These are phyloP conservation scores for Heliocybe sulcata DNA, from an alignment of 1,284 basidiomycete genomes.

Conservation along the genomic window DNA sequence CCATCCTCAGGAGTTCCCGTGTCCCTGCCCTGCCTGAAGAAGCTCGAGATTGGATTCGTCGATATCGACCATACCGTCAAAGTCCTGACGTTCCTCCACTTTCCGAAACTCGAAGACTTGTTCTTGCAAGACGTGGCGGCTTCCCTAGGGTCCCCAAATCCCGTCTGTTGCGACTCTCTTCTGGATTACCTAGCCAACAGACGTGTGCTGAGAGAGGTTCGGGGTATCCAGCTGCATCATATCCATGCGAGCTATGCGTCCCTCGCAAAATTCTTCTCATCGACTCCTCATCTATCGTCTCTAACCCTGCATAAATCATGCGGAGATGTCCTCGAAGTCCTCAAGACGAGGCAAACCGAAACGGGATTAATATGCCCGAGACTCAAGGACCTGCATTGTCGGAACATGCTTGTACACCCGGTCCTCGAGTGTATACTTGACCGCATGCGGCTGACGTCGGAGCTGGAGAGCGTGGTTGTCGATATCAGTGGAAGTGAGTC, in stretches of 20 bases:
- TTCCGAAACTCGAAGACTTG: conserved; percentile 31
- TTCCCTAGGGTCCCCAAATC: conserved; percentile 21
- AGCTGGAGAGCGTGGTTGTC: not conserved
- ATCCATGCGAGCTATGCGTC: not conserved
- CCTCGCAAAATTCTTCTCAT: not conserved
- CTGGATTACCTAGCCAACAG: conserved; percentile 14
- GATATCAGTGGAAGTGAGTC: not conserved
- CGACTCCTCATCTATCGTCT: not conserved
- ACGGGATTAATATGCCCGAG: not conserved
- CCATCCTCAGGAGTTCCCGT: not conserved
- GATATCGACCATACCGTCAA: conserved; percentile 11
- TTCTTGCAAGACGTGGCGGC: conserved; percentile 36
- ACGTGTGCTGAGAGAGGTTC: not conserved
- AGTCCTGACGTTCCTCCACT: conserved; percentile 33
- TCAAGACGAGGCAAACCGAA: not conserved
- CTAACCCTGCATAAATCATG: not conserved
- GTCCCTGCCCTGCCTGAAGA: not conserved
- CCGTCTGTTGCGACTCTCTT: conserved; percentile 24
- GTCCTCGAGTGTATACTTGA: not conserved
- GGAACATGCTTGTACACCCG: not conserved
- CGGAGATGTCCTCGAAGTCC: not conserved
- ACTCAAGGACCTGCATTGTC: not conserved
- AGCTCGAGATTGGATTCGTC: not conserved
- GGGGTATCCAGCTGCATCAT: not conserved
- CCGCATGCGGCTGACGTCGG: not conserved